Conservation (phyloP, 495 filamentous ascomycete species). For the Trypethelium eluteriae region DNA sequence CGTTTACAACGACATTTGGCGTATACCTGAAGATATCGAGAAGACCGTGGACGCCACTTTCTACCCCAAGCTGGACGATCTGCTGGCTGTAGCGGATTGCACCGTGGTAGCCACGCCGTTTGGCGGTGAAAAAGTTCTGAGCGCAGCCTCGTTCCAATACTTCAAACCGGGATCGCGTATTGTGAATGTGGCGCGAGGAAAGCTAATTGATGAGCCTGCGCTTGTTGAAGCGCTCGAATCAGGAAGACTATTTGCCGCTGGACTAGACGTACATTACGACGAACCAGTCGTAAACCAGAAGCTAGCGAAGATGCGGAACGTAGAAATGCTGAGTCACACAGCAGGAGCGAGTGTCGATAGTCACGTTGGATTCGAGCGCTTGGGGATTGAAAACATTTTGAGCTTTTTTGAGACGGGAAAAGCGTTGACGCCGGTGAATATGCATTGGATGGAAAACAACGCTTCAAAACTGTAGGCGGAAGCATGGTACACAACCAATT, state of each 20-base stretch:
- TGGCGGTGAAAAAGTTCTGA: slow-evolving; percentile 34
- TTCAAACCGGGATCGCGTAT: slow-evolving; percentile 30
- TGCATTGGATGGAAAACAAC: background rate
- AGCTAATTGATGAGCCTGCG: slow-evolving; percentile 36
- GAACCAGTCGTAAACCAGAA: slow-evolving; percentile 40
- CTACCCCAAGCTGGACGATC: slow-evolving; percentile 36
- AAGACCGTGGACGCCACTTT: slow-evolving; percentile 26
- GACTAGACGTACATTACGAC: slow-evolving; percentile 37
- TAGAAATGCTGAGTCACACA: slow-evolving; percentile 61
- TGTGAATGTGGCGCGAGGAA: slow-evolving; percentile 36
- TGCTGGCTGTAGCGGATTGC: slow-evolving; percentile 33
- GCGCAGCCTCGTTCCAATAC: slow-evolving; percentile 34
- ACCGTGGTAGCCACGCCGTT: slow-evolving; percentile 15
- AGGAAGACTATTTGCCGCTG: slow-evolving; percentile 34
- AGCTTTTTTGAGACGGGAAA: slow-evolving; percentile 17
- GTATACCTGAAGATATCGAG: slow-evolving; percentile 26
- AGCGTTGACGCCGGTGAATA: slow-evolving; percentile 11
- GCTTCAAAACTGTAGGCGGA: background rate
- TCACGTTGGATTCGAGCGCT: slow-evolving; percentile 62
- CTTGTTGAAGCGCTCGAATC: slow-evolving; percentile 34
- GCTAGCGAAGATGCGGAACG: slow-evolving; percentile 45
- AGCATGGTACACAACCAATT: background rate
- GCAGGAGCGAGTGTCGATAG: slow-evolving; percentile 66
- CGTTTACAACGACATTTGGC: slow-evolving; percentile 36
- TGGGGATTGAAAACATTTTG: slow-evolving; percentile 41